Conservation (phyloP, 2,329 filamentous ascomycete genomes). For the Penicillium sp. region DNA sequence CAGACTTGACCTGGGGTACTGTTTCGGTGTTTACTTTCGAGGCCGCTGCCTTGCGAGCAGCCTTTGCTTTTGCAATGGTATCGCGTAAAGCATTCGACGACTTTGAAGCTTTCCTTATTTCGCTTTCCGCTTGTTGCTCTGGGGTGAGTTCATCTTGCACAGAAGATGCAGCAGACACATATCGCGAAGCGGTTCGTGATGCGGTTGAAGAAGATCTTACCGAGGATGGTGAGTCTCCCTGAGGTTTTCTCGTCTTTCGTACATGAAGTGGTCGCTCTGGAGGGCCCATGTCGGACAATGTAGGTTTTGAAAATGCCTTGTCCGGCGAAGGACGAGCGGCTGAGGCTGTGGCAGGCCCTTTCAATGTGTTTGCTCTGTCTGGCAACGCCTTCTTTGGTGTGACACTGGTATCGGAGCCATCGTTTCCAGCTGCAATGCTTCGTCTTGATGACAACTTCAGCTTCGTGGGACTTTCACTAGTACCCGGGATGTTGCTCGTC, state of each 20-base stretch:
- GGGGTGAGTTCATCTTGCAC: constrained; percentile 25
- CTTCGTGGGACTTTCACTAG: constrained; percentile 24
- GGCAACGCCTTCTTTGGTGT: constrained; percentile 15
- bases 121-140: constrained; percentile 28
- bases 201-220: constrained; percentile 29
- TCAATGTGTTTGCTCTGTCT: constrained; percentile 29
- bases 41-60: constrained; percentile 59
- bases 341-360: constrained; percentile 36
- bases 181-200: constrained; percentile 31
- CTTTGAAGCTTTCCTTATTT: constrained; percentile 50
- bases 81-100: constrained; percentile 79
- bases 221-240: constrained; percentile 28
- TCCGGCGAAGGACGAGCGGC: constrained; percentile 52
- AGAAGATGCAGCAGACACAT: constrained; percentile 28
- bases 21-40: constrained; percentile 24
- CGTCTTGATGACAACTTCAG: constrained; percentile 21
- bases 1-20: constrained; percentile 12
- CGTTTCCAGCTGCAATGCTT: constrained; percentile 13
- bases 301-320: constrained; percentile 54
- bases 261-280: constrained; percentile 37
- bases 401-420: constrained; percentile 13
- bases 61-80: constrained; percentile 88
- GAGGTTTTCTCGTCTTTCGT: constrained; percentile 35
- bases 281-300: constrained; percentile 31
- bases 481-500: constrained; percentile 14